phyloP scores from a whole-genome alignment of 2,329 filamentous ascomycete species.

The Podosphaera leucotricha region DNA sequence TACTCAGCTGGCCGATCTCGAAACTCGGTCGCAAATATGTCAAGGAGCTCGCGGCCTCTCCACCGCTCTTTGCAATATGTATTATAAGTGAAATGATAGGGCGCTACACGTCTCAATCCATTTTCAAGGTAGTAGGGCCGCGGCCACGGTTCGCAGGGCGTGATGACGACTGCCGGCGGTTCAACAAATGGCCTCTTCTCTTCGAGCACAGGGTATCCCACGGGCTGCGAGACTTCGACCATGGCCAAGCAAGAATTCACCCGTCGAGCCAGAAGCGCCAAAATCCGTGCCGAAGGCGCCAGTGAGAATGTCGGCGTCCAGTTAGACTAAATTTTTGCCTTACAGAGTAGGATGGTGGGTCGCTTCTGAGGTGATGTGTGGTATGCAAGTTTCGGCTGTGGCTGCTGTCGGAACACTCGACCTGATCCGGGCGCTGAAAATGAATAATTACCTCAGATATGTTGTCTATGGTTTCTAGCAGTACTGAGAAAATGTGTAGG shows the following conservation, averaged over 20 bases:
- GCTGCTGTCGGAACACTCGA: too few species aligned
- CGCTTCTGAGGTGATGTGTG: too few species aligned
- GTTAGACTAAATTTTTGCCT: background rate
- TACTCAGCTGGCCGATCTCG: slow-evolving; percentile 69
- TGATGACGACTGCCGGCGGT: slow-evolving; percentile 25
- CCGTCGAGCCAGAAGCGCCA: slow-evolving; percentile 26
- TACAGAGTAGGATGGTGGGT: background rate
- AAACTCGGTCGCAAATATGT: slow-evolving; percentile 83
- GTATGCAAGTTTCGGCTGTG: too few species aligned
- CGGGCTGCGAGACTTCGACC: slow-evolving; percentile 9
- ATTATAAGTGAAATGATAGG: slow-evolving; percentile 88
- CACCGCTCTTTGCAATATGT: slow-evolving; percentile 88
- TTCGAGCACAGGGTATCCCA: slow-evolving; percentile 14
- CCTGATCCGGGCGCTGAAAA: too few species aligned
- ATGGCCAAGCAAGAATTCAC: slow-evolving; percentile 24
- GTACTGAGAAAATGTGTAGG: too few species aligned
- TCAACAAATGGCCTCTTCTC: slow-evolving; percentile 18
- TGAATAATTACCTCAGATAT: too few species aligned
- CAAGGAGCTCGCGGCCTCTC: slow-evolving; percentile 57
- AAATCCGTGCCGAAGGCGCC: slow-evolving; percentile 27
- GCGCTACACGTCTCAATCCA: slow-evolving; percentile 58
- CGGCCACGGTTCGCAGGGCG: slow-evolving; percentile 31
- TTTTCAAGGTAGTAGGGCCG: slow-evolving; percentile 64
- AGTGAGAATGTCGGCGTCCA: slow-evolving; percentile 9
- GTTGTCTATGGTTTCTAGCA: too few species aligned